Percentiles rank a stretch among this genome's conserved stretches.
Conservation (phyloP, 768 basidiomycete genomes). For the Solioccasus polychromus region DNA sequence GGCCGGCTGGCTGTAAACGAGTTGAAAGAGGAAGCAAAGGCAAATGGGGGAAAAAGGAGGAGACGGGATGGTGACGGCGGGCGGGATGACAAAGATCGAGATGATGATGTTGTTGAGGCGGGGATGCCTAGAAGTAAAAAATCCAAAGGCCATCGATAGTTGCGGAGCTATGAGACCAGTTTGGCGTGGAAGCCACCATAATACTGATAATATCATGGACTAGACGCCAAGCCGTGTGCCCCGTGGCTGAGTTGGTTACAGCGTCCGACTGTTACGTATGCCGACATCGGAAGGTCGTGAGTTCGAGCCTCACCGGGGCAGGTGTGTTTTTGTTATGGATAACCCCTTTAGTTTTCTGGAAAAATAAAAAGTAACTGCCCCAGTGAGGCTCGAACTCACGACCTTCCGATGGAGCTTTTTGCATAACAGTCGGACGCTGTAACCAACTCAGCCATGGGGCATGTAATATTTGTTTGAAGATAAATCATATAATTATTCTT, state of each 20-base stretch:
- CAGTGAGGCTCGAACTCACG: slow-evolving; percentile 69
- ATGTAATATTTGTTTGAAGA: slow-evolving; percentile 12
- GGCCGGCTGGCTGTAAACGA: slow-evolving; percentile 73
- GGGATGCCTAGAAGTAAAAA: slow-evolving; percentile 75
- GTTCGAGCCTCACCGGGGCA: slow-evolving; percentile 69
- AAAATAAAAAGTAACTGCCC: slow-evolving; percentile 36
- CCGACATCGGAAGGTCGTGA: slow-evolving; percentile 62
- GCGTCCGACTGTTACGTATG: slow-evolving; percentile 65
- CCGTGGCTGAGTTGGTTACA: slow-evolving; percentile 78
- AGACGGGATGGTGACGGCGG: slow-evolving; percentile 46
- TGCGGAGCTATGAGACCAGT: too few species aligned
- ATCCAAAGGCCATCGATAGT: slow-evolving; percentile 44
- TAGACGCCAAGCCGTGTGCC: slow-evolving; percentile 35
- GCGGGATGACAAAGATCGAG: slow-evolving; percentile 80
- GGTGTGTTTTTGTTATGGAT: slow-evolving; percentile 12
- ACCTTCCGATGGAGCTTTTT: slow-evolving; percentile 53
- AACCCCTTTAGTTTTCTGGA: neutral
- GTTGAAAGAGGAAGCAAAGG: slow-evolving; percentile 69
- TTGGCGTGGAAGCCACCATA: too few species aligned
- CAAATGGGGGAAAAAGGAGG: slow-evolving; percentile 49
- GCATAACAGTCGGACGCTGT: slow-evolving; percentile 74
- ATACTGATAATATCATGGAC: too few species aligned
- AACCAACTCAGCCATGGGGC: slow-evolving; percentile 78
- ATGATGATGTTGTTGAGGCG: slow-evolving; percentile 90
- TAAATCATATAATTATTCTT: neutral